Evolutionary conservation across 2,329 filamentous ascomycete species (phyloP).

Genomic region (Atkinsonella hypoxylon): DNA sequence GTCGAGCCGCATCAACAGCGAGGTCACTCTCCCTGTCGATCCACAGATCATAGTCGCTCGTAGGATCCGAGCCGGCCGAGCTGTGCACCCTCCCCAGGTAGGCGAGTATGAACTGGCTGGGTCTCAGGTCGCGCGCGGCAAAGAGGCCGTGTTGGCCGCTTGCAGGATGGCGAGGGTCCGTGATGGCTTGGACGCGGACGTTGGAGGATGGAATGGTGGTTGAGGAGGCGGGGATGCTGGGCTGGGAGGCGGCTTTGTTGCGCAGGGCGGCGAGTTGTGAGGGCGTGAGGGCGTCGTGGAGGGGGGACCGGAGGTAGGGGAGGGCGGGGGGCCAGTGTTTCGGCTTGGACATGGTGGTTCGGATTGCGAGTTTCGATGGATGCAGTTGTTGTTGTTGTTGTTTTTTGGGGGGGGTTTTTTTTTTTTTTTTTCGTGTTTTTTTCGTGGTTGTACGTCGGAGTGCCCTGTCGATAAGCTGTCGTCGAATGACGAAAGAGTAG

Average conservation of each 20-base stretch:
- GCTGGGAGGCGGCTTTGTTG: conserved; percentile 15
- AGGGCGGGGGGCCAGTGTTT: conserved; percentile 46
- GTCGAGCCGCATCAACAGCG: conserved; percentile 45
- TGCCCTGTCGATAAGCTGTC: too few species aligned
- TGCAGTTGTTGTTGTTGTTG: too few species aligned
- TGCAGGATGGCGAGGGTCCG: conserved; percentile 40
- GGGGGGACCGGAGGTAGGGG: conserved; percentile 39
- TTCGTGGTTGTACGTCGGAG: too few species aligned
- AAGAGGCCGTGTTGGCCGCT: conserved; percentile 48
- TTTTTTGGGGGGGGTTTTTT: too few species aligned
- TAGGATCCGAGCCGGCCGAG: conserved; percentile 9
- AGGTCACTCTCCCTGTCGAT: conserved; percentile 43
- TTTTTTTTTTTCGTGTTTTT: too few species aligned
- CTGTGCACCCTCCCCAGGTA: conserved; percentile 49
- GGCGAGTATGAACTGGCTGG: conserved; percentile 45
- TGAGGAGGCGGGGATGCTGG: conserved; percentile 16
- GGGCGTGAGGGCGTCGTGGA: conserved; percentile 33
- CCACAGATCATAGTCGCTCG: conserved; percentile 51
- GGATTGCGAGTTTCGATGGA: neutral
- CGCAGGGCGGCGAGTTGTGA: conserved; percentile 29
- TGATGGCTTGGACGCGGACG: conserved; percentile 44
- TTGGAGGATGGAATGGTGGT: conserved; percentile 32
- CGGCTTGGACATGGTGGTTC: conserved; percentile 25
- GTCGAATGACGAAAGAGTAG: too few species aligned
- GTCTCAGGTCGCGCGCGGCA: conserved; percentile 38